Base-by-base conservation (phyloP, 495 filamentous ascomycete species). In the Stereocaulon alpinum region DNA sequence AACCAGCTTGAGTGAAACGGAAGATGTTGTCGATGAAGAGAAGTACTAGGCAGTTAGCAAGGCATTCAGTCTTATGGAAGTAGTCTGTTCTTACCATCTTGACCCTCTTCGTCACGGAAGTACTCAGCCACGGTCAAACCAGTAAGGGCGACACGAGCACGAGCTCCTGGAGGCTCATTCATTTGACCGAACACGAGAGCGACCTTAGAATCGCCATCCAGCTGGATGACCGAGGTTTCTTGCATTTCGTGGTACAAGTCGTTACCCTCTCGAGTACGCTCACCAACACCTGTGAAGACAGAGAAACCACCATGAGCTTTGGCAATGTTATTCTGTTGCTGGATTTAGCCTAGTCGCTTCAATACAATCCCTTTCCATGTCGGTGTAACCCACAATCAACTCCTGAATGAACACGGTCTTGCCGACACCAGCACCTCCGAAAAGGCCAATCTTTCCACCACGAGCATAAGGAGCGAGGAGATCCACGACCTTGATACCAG, bases 201-300 rank as follows among this genome's bases (percentile, higher is more conserved):
- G 79, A 97, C 93, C 87, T 98, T 98, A 75, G 93, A 98, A 69
- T 95, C 91, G 78, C 93, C 93, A 64, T 98, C 93, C 63, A 98
- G 89, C 76, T 98, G 81, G 79, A 98, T 98, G 84, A 98, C 93
- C 79, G 86, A 85, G 71, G 93, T 98, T 82, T 98, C 91, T 82
- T 98, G 93, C 93, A 98, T 98, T 87, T 98, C 93, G 82, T 98
- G 94, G 87, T 98, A 98, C 83, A 98, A 79, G 86, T 98, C 93
- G 85, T 98, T 98, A 85, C 93, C 93, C 86, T 98, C 93, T 87
- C 93, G 93, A 71, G 93, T 98, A 82, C 93, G 93, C 87, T 98
- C 93, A 71, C 93, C 93, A 77, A 98, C 93, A 90, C 93, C 93
- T 73, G 89, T 95, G 86, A 98, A 98, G 70, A 98, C 94, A 65